Base-by-base conservation (phyloP, 2,329 filamentous ascomycete species). In the Fusarium odoratissimum region DNA sequence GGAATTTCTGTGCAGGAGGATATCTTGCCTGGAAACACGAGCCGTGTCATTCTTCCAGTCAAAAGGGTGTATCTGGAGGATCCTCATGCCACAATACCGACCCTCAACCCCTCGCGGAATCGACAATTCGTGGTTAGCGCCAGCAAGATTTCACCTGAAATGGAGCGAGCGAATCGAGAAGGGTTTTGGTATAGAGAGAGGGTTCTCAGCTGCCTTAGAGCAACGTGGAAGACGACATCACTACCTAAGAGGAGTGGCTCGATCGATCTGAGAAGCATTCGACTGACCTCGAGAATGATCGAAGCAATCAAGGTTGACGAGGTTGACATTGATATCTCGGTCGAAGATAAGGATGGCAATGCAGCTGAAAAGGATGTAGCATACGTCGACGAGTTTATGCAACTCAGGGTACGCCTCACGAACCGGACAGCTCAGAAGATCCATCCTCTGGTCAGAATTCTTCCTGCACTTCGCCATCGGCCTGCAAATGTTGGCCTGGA, bases 61-160 rank as follows among this genome's bases (percentile, higher is more conserved):
- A 92, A 90, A 60, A 90, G 93, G 40, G 86, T 97, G 42, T 93
- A 93, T 78, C 81, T 97, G 25, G 86, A 91, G n/a, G 89, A 96
- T 69, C 91, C 94, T 6, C 90, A 95, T 77, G 91, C 91, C 4
- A 86, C 92, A 3, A 93, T 98, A 42, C 95, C 95, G 2, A 91
- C 91, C 3, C 86, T 97, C 14, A 95, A 95, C 73, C 92, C 92
- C 1, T 91, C 92, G 1, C 91, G 92, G n/a, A 92, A 94, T 78
- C 89, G 95, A n/a, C 95, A 98, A 78, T 98, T 97, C 76, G 93
- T 98, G 35, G 93, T 97, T 46, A 96, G 93, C 81, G 89, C 91
- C 21, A 91, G 90, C 78, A 93, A 93, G 76, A 90, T 95, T 62
- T 91, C 92, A 0, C 93, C 94, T 1, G 94, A 96, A 72, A 89